Conservation (phyloP, 1,139 yeast genomes). For the Meyerozyma sp. region DNA sequence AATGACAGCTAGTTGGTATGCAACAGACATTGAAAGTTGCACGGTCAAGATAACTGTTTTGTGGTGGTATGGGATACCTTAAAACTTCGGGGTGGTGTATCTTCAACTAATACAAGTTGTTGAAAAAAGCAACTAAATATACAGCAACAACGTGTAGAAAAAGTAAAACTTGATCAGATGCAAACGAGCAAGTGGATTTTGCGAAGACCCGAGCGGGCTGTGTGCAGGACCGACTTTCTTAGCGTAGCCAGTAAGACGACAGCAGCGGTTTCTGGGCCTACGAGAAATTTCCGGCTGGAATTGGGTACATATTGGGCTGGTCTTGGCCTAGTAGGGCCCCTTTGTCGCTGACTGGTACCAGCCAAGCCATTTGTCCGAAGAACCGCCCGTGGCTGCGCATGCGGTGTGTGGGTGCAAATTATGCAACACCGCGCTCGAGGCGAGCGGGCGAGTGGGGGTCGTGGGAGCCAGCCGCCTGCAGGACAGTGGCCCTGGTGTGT, state of each 20-base stretch:
- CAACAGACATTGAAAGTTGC: neutral
- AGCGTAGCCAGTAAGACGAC: neutral
- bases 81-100: too few relatives aligned
- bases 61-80: too few relatives aligned
- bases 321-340: too few relatives aligned
- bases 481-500: neutral
- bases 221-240: neutral
- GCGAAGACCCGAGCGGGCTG: neutral
- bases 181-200: neutral
- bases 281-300: neutral
- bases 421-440: neutral
- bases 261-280: neutral
- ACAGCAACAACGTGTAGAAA: neutral
- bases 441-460: neutral
- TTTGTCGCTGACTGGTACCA: too few relatives aligned
- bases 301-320: neutral
- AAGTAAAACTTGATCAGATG: neutral
- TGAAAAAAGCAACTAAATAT: neutral
- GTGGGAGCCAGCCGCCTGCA: neutral
- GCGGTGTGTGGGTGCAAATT: neutral
- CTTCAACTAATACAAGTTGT: neutral
- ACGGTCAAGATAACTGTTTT: too few relatives aligned
- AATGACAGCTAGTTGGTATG: constrained; percentile 23
- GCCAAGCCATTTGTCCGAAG: neutral
- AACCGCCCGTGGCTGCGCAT: neutral